Base-by-base conservation (phyloP, 176 grass and related monocot genomes). In the Carex cristatella region DNA sequence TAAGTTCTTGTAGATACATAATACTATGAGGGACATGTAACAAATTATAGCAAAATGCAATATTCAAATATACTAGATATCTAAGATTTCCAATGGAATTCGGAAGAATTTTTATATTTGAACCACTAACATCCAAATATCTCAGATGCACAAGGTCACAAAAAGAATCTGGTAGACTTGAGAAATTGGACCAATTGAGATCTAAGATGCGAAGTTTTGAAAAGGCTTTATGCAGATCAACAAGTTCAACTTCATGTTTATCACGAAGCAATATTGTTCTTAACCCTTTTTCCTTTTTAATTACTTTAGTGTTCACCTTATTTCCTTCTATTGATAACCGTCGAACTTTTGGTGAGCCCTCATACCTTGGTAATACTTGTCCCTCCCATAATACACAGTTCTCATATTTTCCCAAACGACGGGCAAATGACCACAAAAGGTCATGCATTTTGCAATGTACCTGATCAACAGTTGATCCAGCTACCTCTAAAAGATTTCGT, bases 401-500 rank as follows among this genome's bases (percentile, higher is more conserved):
- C 15, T 76, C 71, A 48, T 10, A 7, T 53, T 76, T 53, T 13
- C 8, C 71, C 3, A 76, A 12, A 4, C 27, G 10, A 3, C 11
- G 14, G 27, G 42, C 70, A 53, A 75, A 75, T 1, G 70, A 75
- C 32, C 70, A 10, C 9, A 76, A 27, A 10, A 76, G 5, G 12
- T 76, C 40, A 53, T 76, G 71, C 71, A 76, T 48, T 76, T 76
- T 76, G 33, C 71, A 51, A 8, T 8, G 6, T 46, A 7, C 8
- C 32, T 66, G 4, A 84, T 91, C 89, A 35, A 4, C 0, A 40
- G 0, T 35, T 35, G 33, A 2, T 2, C 33, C 33, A 35, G 33
- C 3, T 35, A 35, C 51, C 16, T 89, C 86, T 0, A 93, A 65
- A 31, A 90, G 84, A 82, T 70, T 86, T 16, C 89, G 84, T 16